Base-by-base conservation (phyloP, 2,329 filamentous ascomycete genomes). In the Calonectria montana region DNA sequence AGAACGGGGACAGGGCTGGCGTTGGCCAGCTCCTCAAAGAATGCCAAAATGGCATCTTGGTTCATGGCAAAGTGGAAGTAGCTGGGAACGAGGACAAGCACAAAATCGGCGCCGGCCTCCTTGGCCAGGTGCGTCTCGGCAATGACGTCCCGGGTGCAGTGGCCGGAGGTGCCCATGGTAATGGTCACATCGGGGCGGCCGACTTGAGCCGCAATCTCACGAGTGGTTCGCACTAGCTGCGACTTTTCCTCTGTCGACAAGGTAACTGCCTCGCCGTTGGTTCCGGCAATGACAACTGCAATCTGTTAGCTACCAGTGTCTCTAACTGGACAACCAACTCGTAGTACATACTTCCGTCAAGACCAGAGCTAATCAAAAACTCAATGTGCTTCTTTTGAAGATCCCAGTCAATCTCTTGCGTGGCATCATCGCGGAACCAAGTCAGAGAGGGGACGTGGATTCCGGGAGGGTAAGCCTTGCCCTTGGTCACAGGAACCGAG, bases 211-310 rank as follows among this genome's bases (percentile, higher is more conserved):
- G 92, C 88, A 41, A 89, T 89, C 73, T 89, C 86, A 59, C 92
- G 91, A 2, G 92, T 92, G 35, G 88, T 87, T 70, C 82, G 83
- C 5, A 92, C 91, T 72, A 94, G 87, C 59, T 88, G 84, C 62
- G 87, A 86, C 78, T 93, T 90, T 81, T 94, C 93, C 16, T 88
- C 86, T 69, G 88, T 87, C 50, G 89, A 90, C 5, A 94, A 86
- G 72, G 94, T 92, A 3, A 94, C 92, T 10, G 93, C 91, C 83
- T 95, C 93, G 76, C 93, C 93, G 77, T 94, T 94, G 75, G 91
- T 93, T 63, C 93, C 93, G 79, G 93, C 92, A 48, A 91, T 90
- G 55, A 93, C 91, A 70, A 94, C 83, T 80, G 31, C 18, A 16
- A 12, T 18, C 18, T 43, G 69, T 74, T 78, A 80, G 69, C 76